A percentile compares a stretch with the other conserved stretches of the same genome.
These are phyloP conservation scores for Citrus medica DNA, from an alignment of 345 rosid genomes.

Conservation along the genomic window DNA sequence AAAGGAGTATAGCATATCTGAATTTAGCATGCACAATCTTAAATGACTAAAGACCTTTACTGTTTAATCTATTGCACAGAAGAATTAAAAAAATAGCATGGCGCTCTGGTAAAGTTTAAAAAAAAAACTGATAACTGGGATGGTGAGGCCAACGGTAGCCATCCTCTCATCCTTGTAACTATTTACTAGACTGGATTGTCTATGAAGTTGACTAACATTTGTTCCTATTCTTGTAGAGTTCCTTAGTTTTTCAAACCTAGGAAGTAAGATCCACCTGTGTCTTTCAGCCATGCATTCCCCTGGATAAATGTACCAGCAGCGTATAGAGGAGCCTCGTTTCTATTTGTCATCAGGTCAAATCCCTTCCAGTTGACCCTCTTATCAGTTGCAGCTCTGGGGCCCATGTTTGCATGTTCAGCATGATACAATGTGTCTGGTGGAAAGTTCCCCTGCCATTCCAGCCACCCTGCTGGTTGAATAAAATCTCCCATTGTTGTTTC, in stretches of 20 bases:
- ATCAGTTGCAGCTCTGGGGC: constrained; percentile 42
- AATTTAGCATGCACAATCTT: background rate
- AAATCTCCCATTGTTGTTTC: constrained; percentile 49
- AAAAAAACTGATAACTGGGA: background rate
- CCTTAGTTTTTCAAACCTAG: constrained; percentile 20
- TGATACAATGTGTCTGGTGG: constrained; percentile 36
- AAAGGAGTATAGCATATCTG: background rate
- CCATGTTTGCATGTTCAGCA: constrained; percentile 47
- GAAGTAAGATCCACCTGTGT: constrained; percentile 26
- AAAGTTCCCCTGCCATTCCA: constrained; percentile 33
- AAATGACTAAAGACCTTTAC: background rate
- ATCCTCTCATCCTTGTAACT: background rate
- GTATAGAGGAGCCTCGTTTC: constrained; percentile 30
- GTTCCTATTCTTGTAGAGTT: background rate
- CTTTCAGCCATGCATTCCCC: constrained; percentile 30
- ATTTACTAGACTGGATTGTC: background rate
- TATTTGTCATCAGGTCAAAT: constrained; percentile 23
- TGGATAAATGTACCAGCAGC: constrained; percentile 36
- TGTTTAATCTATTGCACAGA: background rate
- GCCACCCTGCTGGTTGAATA: constrained; percentile 51
- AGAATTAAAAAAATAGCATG: background rate
- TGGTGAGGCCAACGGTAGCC: background rate
- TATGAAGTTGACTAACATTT: background rate
- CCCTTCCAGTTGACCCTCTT: constrained; percentile 53
- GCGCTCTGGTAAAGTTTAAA: too few species aligned